Evolutionary conservation across 768 basidiomycete species (phyloP), one percentile per base, ranked within the genome.

Genomic region (Mycena metata): DNA sequence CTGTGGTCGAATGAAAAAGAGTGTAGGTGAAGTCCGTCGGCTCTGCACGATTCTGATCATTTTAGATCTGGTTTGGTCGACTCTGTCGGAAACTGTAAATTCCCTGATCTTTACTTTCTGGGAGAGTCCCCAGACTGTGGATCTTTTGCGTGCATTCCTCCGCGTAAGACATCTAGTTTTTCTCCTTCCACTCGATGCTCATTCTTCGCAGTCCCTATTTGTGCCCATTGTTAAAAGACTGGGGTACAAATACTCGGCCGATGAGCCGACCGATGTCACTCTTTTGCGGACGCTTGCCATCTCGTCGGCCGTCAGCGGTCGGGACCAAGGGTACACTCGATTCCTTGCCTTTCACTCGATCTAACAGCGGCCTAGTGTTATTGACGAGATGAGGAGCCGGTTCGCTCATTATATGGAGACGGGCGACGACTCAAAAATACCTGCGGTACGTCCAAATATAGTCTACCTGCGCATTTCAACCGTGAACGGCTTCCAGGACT

Each of bases 61-160:
- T 46, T n/a, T 72, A 95, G 95, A 90, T 79, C 84, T 95, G 67
- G 94, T 97, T 17, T 96, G 93, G 95, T 83, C 87, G 55, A 88
- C 88, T 63, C 89, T 96, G 52, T 79, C 85, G 5, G 80, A 82
- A 13, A 89, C 85, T 57, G 78, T 98, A 56, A 72, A 75, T 30
- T 77, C 81, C 41, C 78, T 98, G 35, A 76, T 83, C 12, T 85
- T 83, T 9, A 87, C 89, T 3, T 98, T 95, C 93, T 98, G 94
- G 92, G 96, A 97, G 78, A 81, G 95, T 74, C 81, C 79, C 39
- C 83, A 81, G 33, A 82, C 84, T 71, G 83, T 81, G 41, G 84
- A 83, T 42, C 81, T 84, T 52, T 75, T 96, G 54, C 83, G 92
- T 66, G 84, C 80, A 12, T 88, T 94, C 78, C 83, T 87, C 66